Evolutionary conservation across 2,329 filamentous ascomycete species (phyloP).

Genomic region (Penicillium hesseltinei): DNA sequence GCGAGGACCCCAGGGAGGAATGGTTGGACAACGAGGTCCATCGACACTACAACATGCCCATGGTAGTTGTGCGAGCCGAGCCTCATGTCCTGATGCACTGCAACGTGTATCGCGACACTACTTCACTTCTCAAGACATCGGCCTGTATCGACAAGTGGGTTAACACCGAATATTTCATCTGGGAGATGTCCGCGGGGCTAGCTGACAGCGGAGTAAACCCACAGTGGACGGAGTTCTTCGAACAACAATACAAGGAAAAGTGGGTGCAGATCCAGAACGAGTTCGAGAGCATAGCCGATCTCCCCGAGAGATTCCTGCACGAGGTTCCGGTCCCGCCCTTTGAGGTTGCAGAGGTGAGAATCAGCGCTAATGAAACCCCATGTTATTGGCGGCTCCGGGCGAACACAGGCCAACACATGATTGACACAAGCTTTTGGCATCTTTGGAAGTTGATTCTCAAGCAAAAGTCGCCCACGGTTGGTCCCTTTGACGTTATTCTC

Average conservation of each 20-base stretch:
- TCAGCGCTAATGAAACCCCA: not conserved
- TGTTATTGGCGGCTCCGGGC: not conserved
- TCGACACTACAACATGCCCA: slow-evolving; percentile 1
- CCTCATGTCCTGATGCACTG: not conserved
- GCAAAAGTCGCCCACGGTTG: not conserved
- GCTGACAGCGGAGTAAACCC: slow-evolving; percentile 1
- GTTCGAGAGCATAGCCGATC: not conserved
- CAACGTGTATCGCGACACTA: not conserved
- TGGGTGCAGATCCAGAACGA: not conserved
- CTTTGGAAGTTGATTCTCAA: slow-evolving; percentile 1
- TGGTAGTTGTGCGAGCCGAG: not conserved
- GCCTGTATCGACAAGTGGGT: slow-evolving; percentile 2
- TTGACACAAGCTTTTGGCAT: not conserved
- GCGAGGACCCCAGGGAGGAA: not conserved
- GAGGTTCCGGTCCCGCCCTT: not conserved
- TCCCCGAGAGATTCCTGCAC: slow-evolving; percentile 1
- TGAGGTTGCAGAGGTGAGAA: not conserved
- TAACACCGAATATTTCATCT: slow-evolving; percentile 6
- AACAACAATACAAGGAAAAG: not conserved
- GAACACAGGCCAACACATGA: not conserved
- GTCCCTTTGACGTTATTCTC: not conserved
- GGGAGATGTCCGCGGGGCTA: slow-evolving; percentile 1
- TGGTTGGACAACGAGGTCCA: slow-evolving; percentile 1
- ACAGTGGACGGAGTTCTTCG: not conserved
- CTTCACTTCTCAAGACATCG: not conserved